Percentiles rank a stretch among this genome's conserved stretches.
phyloP scores from a whole-genome alignment of 345 rosid species.

The Passiflora organensis region DNA sequence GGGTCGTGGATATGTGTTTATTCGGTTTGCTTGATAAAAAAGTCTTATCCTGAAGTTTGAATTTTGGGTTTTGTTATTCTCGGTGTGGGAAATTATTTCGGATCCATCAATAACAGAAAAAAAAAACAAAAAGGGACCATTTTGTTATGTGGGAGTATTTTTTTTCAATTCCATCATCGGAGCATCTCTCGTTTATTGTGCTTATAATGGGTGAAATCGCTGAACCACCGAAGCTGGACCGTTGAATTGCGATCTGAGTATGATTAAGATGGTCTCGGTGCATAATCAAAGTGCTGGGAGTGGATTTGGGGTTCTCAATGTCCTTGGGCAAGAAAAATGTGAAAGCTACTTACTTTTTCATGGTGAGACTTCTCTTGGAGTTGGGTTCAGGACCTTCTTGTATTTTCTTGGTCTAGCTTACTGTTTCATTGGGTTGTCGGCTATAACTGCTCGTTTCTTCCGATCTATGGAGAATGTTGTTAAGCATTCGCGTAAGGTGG shows the following conservation, averaged over 20 bases:
- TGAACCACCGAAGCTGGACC: slow-evolving; percentile 11
- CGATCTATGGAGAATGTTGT: slow-evolving; percentile 90
- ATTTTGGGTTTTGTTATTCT: too few species aligned
- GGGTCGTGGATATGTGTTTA: too few species aligned
- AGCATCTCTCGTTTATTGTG: not conserved
- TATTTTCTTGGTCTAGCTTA: slow-evolving; percentile 75
- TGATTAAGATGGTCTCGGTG: slow-evolving; percentile 37
- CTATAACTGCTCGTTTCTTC: slow-evolving; percentile 77
- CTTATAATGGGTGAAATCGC: slow-evolving; percentile 6
- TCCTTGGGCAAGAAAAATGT: slow-evolving; percentile 37
- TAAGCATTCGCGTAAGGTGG: slow-evolving; percentile 75
- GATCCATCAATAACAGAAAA: too few species aligned
- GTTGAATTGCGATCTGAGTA: slow-evolving; percentile 11
- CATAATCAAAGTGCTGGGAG: slow-evolving; percentile 16
- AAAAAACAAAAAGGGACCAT: too few species aligned
- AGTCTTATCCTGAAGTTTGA: too few species aligned
- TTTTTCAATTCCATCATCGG: too few species aligned
- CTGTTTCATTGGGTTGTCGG: slow-evolving; percentile 81
- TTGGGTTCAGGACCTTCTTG: slow-evolving; percentile 40
- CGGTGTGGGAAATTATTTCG: too few species aligned
- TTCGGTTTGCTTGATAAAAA: too few species aligned
- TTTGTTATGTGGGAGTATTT: too few species aligned
- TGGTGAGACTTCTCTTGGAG: slow-evolving; percentile 50
- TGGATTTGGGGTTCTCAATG: slow-evolving; percentile 19
- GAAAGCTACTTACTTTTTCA: slow-evolving; percentile 49